Evolutionary conservation across 495 filamentous ascomycete species (phyloP).

Genomic region (Aspergillus nanangensis): DNA sequence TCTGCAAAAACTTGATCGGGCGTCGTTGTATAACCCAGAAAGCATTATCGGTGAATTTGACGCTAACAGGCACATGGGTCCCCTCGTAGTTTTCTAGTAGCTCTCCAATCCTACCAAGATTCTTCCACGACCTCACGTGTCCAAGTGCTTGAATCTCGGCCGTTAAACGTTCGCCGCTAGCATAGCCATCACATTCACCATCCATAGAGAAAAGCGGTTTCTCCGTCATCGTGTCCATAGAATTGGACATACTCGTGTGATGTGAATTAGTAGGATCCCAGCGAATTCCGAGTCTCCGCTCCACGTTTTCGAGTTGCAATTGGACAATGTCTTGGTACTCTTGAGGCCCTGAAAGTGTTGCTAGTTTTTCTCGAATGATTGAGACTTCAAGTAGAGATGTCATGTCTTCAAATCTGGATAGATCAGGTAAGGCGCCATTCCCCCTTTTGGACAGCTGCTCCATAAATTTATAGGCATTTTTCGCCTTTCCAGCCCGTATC

Average conservation of each 20-base stretch:
- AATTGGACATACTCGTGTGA: slow-evolving; percentile 17
- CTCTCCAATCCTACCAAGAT: slow-evolving; percentile 22
- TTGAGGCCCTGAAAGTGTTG: slow-evolving; percentile 16
- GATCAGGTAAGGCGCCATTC: slow-evolving; percentile 18
- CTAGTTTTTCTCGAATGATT: slow-evolving; percentile 13
- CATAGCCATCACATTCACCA: slow-evolving; percentile 22
- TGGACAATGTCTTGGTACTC: slow-evolving; percentile 23
- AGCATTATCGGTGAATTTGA: slow-evolving; percentile 9
- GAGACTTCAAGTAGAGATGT: slow-evolving; percentile 15
- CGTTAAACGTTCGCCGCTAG: slow-evolving; percentile 22
- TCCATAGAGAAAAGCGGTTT: slow-evolving; percentile 25
- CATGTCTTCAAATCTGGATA: slow-evolving; percentile 16
- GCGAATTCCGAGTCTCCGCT: slow-evolving; percentile 24
- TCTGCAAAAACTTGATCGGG: slow-evolving; percentile 23
- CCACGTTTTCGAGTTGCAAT: slow-evolving; percentile 19
- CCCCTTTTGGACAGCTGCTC: slow-evolving; percentile 22
- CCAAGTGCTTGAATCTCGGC: slow-evolving; percentile 24
- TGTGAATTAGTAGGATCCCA: slow-evolving; percentile 14
- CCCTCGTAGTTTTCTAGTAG: slow-evolving; percentile 34
- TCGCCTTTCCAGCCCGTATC: slow-evolving; percentile 9
- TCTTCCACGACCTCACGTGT: slow-evolving; percentile 25
- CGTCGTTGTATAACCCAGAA: slow-evolving; percentile 29
- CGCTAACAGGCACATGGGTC: slow-evolving; percentile 7
- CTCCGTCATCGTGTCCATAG: slow-evolving; percentile 12
- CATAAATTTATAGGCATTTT: slow-evolving; percentile 19